Evolutionary conservation across 352 stramenopile genomes (phyloP).

Genomic region (Globisporangium acanthophoron): DNA sequence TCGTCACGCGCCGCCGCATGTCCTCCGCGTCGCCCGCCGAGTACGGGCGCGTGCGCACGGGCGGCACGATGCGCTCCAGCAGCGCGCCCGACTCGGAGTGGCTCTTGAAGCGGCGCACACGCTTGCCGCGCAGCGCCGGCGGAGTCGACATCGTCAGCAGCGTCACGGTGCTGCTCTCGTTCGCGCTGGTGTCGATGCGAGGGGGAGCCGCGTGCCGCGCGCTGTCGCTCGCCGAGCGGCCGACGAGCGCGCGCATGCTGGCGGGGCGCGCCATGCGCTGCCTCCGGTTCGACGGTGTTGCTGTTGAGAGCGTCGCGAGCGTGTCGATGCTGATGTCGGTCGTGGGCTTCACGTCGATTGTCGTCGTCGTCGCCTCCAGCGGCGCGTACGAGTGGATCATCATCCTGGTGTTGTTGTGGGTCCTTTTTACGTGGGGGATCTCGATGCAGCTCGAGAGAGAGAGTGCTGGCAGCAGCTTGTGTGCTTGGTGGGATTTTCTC

Average conservation of each 20-base stretch:
- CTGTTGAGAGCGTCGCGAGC: background rate
- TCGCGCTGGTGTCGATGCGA: conserved; percentile 12
- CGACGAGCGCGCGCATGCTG: conserved; percentile 10
- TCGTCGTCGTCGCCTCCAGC: conserved; percentile 6
- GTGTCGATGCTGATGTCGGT: background rate
- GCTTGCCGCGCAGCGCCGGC: conserved; percentile 13
- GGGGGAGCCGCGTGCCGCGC: background rate
- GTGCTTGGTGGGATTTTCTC: conserved; percentile 8
- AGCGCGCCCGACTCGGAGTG: conserved; percentile 49
- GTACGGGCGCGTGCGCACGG: conserved; percentile 33
- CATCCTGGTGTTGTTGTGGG: conserved; percentile 2
- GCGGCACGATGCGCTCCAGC: conserved; percentile 35
- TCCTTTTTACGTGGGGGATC: background rate
- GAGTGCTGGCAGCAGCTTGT: background rate
- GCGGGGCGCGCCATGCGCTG: conserved; percentile 5
- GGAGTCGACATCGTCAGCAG: conserved; percentile 13
- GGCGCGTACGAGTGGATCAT: conserved; percentile 16
- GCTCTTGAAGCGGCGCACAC: conserved; percentile 49
- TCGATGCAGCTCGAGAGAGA: too few relatives aligned
- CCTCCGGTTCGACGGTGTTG: background rate
- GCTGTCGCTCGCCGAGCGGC: conserved; percentile 11
- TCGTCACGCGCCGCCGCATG: conserved; percentile 39
- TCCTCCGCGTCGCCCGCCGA: conserved; percentile 49
- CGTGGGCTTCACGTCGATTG: conserved; percentile 1
- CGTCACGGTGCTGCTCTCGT: conserved; percentile 17